Percentiles rank a stretch among this genome's conserved stretches.
phyloP scores from a whole-genome alignment of 208 protist species.

The Phytomonas sp. region DNA sequence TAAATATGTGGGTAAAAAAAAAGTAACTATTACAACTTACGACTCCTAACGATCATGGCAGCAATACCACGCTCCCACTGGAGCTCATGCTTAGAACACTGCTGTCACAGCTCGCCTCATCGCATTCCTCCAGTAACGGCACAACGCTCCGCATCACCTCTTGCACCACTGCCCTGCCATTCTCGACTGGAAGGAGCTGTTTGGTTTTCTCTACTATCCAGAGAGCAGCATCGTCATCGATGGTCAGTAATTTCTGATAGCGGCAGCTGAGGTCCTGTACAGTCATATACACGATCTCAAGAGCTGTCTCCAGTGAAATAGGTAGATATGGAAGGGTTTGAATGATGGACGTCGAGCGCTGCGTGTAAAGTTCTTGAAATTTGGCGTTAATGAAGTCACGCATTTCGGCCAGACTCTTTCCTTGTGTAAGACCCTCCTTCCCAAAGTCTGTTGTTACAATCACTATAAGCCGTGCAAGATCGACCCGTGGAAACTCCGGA shows the following conservation, averaged over 20 bases:
- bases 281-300: constrained; percentile 33
- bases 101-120: neutral
- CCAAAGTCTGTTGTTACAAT: constrained; percentile 79
- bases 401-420: constrained; percentile 54
- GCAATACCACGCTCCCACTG: neutral
- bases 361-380: constrained; percentile 44
- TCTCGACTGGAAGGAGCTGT: constrained; percentile 18
- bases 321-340: constrained; percentile 59
- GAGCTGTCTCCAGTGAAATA: constrained; percentile 36
- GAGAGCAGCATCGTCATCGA: constrained; percentile 20
- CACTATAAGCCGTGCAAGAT: constrained; percentile 30
- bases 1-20: neutral
- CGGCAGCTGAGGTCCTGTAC: constrained; percentile 30
- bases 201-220: constrained; percentile 29
- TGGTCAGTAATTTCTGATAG: constrained; percentile 4
- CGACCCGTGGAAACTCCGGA: constrained; percentile 25
- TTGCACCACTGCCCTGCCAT: constrained; percentile 25
- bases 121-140: constrained; percentile 13
- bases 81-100: neutral
- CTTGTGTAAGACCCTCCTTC: constrained; percentile 49
- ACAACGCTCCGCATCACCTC: constrained; percentile 22
- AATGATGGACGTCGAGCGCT: constrained; percentile 36
- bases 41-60: neutral
- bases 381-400: constrained; percentile 44
- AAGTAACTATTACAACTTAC: neutral